A percentile compares a stretch with the other conserved stretches of the same genome.
phyloP scores from a whole-genome alignment of 345 rosid genomes.

The Aquilaria sinensis region DNA sequence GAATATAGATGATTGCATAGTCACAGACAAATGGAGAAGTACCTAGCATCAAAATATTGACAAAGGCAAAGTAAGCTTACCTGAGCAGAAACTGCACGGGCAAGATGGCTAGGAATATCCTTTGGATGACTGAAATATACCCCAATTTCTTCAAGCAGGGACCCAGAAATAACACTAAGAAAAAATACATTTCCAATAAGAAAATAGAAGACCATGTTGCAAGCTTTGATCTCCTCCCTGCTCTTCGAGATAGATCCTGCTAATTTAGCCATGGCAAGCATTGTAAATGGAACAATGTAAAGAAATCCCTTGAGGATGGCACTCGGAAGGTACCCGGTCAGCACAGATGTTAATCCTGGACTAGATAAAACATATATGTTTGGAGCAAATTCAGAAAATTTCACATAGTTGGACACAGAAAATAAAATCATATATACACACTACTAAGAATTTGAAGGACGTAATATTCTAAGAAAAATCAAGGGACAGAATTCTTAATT shows the following conservation, averaged over 20 bases:
- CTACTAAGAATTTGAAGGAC: no score
- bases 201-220: conserved; percentile 93
- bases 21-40: neutral
- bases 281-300: conserved; percentile 67
- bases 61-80: conserved; percentile 28
- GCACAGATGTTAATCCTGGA: conserved; percentile 82
- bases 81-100: conserved; percentile 81
- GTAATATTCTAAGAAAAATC: no score
- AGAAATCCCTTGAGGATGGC: conserved; percentile 79
- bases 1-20: neutral
- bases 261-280: conserved; percentile 63
- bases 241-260: conserved; percentile 74
- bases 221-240: conserved; percentile 85
- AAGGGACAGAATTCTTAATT: no score
- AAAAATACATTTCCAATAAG: conserved; percentile 89
- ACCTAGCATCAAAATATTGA: neutral
- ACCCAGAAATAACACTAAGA: conserved; percentile 82
- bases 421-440: no score
- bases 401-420: no score
- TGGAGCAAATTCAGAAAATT: conserved; percentile 3
- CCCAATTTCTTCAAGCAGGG: conserved; percentile 84
- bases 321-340: conserved; percentile 93
- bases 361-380: conserved; percentile 30
- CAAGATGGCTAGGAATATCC: conserved; percentile 75
- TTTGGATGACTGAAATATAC: conserved; percentile 65